Base-by-base conservation (phyloP, 75 land plant genomes). In the Larix kaempferi region DNA sequence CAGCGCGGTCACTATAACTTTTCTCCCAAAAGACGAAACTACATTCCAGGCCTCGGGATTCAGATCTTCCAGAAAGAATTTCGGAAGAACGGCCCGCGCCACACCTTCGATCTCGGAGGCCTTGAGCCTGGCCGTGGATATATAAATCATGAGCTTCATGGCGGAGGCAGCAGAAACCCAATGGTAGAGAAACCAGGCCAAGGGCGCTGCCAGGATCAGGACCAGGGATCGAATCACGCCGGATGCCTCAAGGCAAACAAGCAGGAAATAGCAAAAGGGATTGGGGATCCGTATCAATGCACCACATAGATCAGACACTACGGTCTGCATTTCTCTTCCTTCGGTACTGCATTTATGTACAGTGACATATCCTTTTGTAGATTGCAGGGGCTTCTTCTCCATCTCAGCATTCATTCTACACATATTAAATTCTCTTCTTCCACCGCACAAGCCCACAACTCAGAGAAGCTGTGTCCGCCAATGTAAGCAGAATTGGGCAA, bases 71-170 rank as follows among this genome's bases (percentile, higher is more conserved):
- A 60, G 39, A 57, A 84, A 86, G 69, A 86, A 86, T 61, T 80
- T 86, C 52, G 85, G 86, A 29, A 86, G 76, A 44, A 86, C 87
- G 16, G 87, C 87, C 5, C 78, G 59, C 17, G 87, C 81, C 11
- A 86, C 82, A 2, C 74, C 71, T 74, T 79, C 78, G 55, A 86
- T 79, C 12, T 80, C 76, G 27, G 59, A 57, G 6, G 63, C 71
- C 67, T 63, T 84, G n/a, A 79, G 16, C 6, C 87, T 82, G 6
- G 39, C 69, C 56, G 66, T 76, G 14, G 86, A 41, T 2, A 86
- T 25, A 29, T 27, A 86, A 22, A 79, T 79, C 75, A 86, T 61
- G 57, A 86, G 75, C 57, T 84, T 60, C 14, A 86, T 83, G 11
- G 82, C 87, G 11, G 65, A 77, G 41, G 82, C 75, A 27, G 84